Base-by-base conservation (phyloP, 176 grass and related monocot genomes). In the Calamus simplicifolius region DNA sequence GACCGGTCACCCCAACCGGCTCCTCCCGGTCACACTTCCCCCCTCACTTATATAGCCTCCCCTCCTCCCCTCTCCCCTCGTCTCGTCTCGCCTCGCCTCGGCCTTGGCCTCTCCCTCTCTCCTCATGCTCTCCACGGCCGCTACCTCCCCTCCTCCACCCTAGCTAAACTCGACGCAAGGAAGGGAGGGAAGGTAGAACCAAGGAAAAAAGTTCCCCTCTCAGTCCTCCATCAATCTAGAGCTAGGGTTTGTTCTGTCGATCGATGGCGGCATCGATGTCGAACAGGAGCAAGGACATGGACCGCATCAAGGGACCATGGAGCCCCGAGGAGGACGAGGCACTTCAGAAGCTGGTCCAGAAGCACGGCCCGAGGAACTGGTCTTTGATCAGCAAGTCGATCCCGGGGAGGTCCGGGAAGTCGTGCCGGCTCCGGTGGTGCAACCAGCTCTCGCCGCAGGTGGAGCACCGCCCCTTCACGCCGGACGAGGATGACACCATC, bases 301-400 rank as follows among this genome's bases (percentile, higher is more conserved):
- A 31, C 6, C 74, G 87, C 67, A 96, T 96, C 72, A 96, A 90
- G 86, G 91, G 92, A 0, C 92, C 92, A 0, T 96, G 92, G 92
- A 96, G 92, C 48, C 92, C 92, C 4, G 87, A 96, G 80, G 92
- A 96, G 73, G 92, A 96, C 60, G 87, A 90, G 17, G 83, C 87
- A 3, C 71, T 97, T 49, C 92, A 88, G 70, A 68, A 75, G 0
- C 80, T 97, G 0, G 87, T 97, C 6, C 77, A 55, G 0, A 71
- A 80, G 3, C 92, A 97, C 53, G 92, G 84, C 3, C 68, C 92
- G 1, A 80, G 84, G 65, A 97, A 88, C 80, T 97, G 87, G 92
- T 97, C 87, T 5, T 69, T 97, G 16, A 97, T 91, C 58, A 91
- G 87, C 81, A 81, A 79, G 49, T 91, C 92, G 52, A 85, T 97